Conservation (phyloP, 352 stramenopile species). For the Globisporangium abappressorium region DNA sequence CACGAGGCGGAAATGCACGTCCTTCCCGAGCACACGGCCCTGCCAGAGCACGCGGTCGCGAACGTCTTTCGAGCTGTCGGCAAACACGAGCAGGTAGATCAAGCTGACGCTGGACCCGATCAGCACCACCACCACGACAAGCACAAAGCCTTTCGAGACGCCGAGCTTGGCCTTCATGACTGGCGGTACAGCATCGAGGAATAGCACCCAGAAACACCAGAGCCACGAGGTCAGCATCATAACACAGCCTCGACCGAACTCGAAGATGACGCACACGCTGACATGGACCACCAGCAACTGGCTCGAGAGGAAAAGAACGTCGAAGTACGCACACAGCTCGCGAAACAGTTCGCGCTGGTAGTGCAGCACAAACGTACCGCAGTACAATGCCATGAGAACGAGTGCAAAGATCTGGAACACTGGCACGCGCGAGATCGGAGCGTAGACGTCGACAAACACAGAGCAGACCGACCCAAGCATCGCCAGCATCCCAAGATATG, state of each 20-base stretch:
- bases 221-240: conserved; percentile 11
- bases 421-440: not conserved
- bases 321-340: conserved; percentile 19
- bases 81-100: not conserved
- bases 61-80: conserved; percentile 1
- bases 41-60: conserved; percentile 18
- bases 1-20: conserved; percentile 19
- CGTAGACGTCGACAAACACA: not conserved
- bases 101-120: not conserved
- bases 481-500: not conserved
- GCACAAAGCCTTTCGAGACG: not conserved
- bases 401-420: not conserved
- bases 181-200: conserved; percentile 23
- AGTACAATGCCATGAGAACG: not conserved
- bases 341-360: conserved; percentile 14
- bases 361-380: not conserved
- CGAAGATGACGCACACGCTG: conserved; percentile 22
- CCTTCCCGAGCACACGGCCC: not conserved
- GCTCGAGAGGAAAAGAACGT: conserved; percentile 27
- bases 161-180: conserved; percentile 12
- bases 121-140: conserved; percentile 9
- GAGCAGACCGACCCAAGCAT: not conserved
- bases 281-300: conserved; percentile 20
- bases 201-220: conserved; percentile 22
- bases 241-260: conserved; percentile 9